Evolutionary conservation across 2,329 filamentous ascomycete genomes (phyloP).

Genomic region (Celoporthe dispersa): DNA sequence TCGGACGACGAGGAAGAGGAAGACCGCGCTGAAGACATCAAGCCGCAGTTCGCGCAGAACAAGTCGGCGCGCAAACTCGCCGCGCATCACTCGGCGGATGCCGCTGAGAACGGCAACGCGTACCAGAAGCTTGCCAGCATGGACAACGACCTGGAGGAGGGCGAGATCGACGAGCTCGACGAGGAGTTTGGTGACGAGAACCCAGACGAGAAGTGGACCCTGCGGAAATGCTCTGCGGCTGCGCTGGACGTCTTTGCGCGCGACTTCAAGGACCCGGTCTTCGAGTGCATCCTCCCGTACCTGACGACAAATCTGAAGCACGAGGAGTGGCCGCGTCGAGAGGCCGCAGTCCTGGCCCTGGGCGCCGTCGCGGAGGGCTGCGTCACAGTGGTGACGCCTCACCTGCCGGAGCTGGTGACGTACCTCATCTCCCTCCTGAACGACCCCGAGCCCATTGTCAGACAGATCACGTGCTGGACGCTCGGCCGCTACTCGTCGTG

Average conservation of each 20-base stretch:
- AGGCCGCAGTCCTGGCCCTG: constrained; percentile 91
- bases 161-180: constrained; percentile 78
- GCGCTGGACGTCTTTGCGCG: constrained; percentile 92
- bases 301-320: constrained; percentile 88
- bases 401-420: constrained; percentile 86
- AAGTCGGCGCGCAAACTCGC: constrained; percentile 59
- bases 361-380: constrained; percentile 96
- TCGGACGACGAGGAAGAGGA: constrained; percentile 91
- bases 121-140: constrained; percentile 61
- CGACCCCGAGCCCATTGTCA: constrained; percentile 86
- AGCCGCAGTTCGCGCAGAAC: constrained; percentile 84
- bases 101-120: constrained; percentile 56
- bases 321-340: constrained; percentile 86
- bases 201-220: constrained; percentile 91
- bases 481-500: constrained; percentile 91
- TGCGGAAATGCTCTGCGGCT: constrained; percentile 95
- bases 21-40: constrained; percentile 88
- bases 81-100: constrained; percentile 54
- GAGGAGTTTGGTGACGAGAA: constrained; percentile 78
- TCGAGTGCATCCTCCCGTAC: constrained; percentile 90
- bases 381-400: constrained; percentile 85
- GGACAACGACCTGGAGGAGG: constrained; percentile 82
- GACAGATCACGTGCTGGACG: constrained; percentile 98
- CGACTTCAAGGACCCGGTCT: constrained; percentile 86
- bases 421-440: constrained; percentile 86